Percentiles rank a stretch among this genome's conserved stretches.
These are phyloP conservation scores for Globisporangium rhizosaccharum DNA, from an alignment of 352 stramenopile species.

Conservation along the genomic window DNA sequence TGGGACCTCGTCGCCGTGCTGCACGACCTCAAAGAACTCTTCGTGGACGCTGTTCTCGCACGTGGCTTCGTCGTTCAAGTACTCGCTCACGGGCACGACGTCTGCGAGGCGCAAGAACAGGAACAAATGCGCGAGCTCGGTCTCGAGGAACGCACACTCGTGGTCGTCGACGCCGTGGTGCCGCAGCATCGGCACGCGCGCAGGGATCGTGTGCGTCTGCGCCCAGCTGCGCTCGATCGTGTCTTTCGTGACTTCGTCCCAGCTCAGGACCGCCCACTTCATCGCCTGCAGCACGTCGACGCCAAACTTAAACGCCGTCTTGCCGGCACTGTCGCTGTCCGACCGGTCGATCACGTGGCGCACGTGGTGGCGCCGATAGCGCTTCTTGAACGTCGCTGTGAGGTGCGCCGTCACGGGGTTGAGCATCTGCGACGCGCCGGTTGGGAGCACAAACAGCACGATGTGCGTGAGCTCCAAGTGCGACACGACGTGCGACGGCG, in stretches of 20 bases:
- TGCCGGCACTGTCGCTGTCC: conserved; percentile 29
- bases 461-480: conserved; percentile 77
- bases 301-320: conserved; percentile 35
- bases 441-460: conserved; percentile 53
- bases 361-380: conserved; percentile 67
- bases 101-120: conserved; percentile 56
- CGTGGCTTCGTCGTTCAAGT: conserved; percentile 65
- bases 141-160: conserved; percentile 52
- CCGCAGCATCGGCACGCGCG: conserved; percentile 31
- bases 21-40: conserved; percentile 81
- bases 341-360: conserved; percentile 58
- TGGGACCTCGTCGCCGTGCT: conserved; percentile 52
- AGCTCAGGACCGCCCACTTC: conserved; percentile 67
- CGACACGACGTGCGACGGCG: conserved; percentile 66
- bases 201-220: conserved; percentile 46
- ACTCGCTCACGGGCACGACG: conserved; percentile 55
- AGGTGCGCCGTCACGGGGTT: conserved; percentile 65
- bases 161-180: conserved; percentile 50
- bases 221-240: conserved; percentile 67
- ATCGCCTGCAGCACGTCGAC: conserved; percentile 74
- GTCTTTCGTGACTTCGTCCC: conserved; percentile 66
- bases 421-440: conserved; percentile 44
- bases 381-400: conserved; percentile 65
- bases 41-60: conserved; percentile 72
- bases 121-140: conserved; percentile 61